A percentile compares a stretch with the other conserved stretches of the same genome.
phyloP scores from a whole-genome alignment of 768 basidiomycete genomes.

The Dentipellis fragilis region DNA sequence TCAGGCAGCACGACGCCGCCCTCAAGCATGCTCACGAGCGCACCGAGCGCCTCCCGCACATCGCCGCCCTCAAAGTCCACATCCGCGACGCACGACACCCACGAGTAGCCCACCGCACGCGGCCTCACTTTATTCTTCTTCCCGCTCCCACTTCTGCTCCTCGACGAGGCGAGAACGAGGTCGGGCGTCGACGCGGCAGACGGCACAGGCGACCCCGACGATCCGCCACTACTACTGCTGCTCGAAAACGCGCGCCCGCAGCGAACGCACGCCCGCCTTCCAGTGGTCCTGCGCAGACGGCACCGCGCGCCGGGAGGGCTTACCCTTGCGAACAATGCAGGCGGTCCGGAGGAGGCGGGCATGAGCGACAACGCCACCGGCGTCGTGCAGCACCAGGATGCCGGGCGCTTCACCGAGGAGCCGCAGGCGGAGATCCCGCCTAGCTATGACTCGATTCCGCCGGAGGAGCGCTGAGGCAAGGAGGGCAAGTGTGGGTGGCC shows the following conservation, averaged over 20 bases:
- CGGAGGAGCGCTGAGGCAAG: conserved; percentile 8
- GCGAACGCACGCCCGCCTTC: conserved; percentile 58
- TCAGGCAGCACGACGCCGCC: conserved; percentile 23
- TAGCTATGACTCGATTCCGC: conserved; percentile 22
- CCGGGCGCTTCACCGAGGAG: conserved; percentile 14
- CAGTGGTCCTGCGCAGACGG: conserved; percentile 68
- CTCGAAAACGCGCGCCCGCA: conserved; percentile 27
- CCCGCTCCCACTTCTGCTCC: background rate
- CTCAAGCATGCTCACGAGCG: conserved; percentile 28
- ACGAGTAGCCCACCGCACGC: conserved; percentile 61
- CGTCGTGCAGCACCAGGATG: conserved; percentile 22
- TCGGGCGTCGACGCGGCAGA: background rate
- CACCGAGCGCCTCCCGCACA: conserved; percentile 41
- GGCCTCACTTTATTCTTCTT: conserved; percentile 9
- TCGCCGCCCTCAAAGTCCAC: conserved; percentile 79
- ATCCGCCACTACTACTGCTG: background rate
- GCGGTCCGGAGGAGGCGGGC: background rate
- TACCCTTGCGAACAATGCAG: conserved; percentile 17
- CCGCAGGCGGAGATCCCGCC: conserved; percentile 20
- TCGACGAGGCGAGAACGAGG: background rate
- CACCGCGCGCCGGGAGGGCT: conserved; percentile 34
- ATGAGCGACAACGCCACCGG: background rate
- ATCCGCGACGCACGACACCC: conserved; percentile 74
- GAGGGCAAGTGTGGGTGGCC: background rate
- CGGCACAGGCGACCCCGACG: background rate